A percentile compares a stretch with the other conserved stretches of the same genome.
Conservation (phyloP, 1,284 basidiomycete species). For the Thecaphora thlaspeos region DNA sequence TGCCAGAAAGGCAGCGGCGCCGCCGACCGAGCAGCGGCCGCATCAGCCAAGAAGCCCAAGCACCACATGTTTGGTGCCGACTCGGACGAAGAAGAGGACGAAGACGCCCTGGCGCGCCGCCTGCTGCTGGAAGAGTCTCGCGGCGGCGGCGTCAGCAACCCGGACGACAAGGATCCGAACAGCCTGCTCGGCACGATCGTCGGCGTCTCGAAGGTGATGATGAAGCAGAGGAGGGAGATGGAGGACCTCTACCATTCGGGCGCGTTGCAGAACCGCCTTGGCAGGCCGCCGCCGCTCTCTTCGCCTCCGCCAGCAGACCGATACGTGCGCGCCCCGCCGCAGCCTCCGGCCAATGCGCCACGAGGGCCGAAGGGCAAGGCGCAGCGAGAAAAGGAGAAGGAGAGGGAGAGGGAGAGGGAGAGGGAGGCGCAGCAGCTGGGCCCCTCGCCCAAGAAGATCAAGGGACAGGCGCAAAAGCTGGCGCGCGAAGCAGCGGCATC, state of each 20-base stretch:
- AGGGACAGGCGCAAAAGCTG: too few species aligned
- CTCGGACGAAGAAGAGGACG: conserved; percentile 27
- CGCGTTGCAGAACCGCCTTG: conserved; percentile 67
- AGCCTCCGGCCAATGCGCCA: too few species aligned
- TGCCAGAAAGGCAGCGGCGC: conserved; percentile 46
- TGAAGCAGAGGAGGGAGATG: conserved; percentile 62
- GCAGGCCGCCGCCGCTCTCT: conserved; percentile 23
- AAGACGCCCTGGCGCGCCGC: conserved; percentile 35
- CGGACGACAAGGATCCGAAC: conserved; percentile 60
- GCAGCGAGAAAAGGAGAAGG: too few species aligned
- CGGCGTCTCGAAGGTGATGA: conserved; percentile 77
- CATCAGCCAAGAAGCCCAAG: too few species aligned
- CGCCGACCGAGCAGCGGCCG: conserved; percentile 10
- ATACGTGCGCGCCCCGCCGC: too few species aligned
- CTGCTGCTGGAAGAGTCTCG: conserved; percentile 35
- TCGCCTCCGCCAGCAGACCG: too few species aligned
- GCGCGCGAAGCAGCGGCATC: too few species aligned
- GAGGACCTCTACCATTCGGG: conserved; percentile 70
- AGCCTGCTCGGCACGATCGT: conserved; percentile 78
- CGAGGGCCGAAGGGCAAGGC: too few species aligned
- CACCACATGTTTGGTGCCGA: conserved; percentile 22
- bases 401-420: too few species aligned
- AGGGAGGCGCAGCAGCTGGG: too few species aligned
- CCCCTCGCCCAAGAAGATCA: too few species aligned
- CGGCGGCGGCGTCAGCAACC: conserved; percentile 10